These are phyloP conservation scores for Lachancea sp. DNA, from an alignment of 805 yeast species.

Conservation along the genomic window DNA sequence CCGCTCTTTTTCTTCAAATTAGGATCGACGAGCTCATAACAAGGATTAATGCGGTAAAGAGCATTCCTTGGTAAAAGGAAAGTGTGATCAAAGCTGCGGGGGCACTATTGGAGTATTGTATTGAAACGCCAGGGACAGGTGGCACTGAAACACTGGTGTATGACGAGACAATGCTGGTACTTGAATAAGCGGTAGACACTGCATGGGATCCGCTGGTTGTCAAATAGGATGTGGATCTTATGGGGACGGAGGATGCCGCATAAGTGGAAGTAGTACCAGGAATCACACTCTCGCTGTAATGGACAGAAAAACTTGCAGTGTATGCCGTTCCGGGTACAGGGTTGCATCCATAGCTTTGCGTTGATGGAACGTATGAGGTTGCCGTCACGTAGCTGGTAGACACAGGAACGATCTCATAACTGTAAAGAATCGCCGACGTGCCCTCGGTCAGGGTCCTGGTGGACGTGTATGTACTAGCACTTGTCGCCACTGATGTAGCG, in stretches of 20 bases:
- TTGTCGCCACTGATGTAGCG: slow-evolving; percentile 1
- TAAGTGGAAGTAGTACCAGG: not conserved
- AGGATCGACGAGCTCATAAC: not conserved
- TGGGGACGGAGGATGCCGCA: not conserved
- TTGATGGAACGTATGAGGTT: slow-evolving; percentile 1
- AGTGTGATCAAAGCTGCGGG: not conserved
- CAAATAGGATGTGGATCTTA: not conserved
- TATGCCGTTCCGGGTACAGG: not conserved
- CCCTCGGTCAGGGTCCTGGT: not conserved
- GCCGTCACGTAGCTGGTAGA: not conserved
- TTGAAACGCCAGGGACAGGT: not conserved
- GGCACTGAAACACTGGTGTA: not conserved
- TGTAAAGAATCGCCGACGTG: slow-evolving; percentile 1
- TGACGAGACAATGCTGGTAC: not conserved
- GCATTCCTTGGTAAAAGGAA: not conserved
- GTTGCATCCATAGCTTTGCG: not conserved
- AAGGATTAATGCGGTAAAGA: not conserved
- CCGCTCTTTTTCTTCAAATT: not conserved
- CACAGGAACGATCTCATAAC: not conserved
- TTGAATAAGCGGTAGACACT: not conserved
- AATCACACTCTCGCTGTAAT: not conserved
- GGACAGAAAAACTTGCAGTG: not conserved
- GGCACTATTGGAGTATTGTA: not conserved
- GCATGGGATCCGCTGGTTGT: not conserved
- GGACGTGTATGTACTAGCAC: not conserved